Evolutionary conservation across 177 flowering plant species (phyloP).

Genomic region (Vitis hybrid): DNA sequence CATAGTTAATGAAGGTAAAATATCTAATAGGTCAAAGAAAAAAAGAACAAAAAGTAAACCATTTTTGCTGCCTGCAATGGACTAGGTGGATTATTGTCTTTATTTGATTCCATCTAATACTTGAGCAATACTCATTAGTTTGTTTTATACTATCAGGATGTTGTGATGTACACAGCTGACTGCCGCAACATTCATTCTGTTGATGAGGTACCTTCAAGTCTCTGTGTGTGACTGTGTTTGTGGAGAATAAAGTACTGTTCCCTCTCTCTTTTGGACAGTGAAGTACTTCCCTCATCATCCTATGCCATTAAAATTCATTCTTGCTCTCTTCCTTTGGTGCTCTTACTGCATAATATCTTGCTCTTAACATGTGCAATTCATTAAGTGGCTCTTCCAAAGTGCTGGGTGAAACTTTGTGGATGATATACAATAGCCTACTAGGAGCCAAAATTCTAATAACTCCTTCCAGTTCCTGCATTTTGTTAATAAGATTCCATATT

Average conservation of each 20-base stretch:
- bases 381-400: no score
- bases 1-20: not conserved
- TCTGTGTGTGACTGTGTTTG: slow-evolving; percentile 4
- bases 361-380: no score
- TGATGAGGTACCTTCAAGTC: slow-evolving; percentile 63
- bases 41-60: no score
- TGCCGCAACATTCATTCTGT: slow-evolving; percentile 84
- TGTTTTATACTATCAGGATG: slow-evolving; percentile 52
- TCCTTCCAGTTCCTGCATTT: no score
- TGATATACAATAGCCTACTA: no score
- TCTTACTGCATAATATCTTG: no score
- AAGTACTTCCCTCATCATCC: no score
- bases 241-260: not conserved
- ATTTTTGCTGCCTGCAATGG: not conserved
- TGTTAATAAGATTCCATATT: no score
- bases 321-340: no score
- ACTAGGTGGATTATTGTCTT: not conserved
- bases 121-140: not conserved
- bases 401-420: no score
- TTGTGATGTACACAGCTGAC: slow-evolving; percentile 86
- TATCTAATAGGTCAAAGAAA: not conserved
- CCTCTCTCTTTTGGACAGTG: not conserved
- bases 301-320: no score
- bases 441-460: no score
- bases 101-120: not conserved